phyloP scores from a whole-genome alignment of 176 grass and related monocot species.

The Avena sativa region DNA sequence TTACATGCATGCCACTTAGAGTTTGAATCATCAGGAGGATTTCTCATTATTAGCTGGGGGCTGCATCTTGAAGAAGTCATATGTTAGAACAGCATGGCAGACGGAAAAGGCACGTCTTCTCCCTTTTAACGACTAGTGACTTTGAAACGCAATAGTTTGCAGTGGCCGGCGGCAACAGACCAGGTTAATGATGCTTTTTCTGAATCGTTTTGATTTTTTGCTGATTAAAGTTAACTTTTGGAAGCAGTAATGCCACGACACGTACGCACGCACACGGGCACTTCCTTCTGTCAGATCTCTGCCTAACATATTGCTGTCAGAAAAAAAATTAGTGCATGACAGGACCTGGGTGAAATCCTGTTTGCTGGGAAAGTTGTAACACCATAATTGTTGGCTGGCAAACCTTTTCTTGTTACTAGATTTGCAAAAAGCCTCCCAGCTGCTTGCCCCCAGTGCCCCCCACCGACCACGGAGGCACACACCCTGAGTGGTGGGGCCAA shows the following conservation, averaged over 20 bases:
- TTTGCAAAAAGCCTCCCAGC: constrained; percentile 36
- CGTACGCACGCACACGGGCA: neutral
- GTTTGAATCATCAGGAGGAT: constrained; percentile 35
- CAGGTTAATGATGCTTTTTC: constrained; percentile 14
- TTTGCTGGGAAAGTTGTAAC: constrained; percentile 42
- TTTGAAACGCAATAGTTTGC: constrained; percentile 15
- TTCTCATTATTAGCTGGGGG: constrained; percentile 39
- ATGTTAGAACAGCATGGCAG: constrained; percentile 35
- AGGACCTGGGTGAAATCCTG: constrained; percentile 48
- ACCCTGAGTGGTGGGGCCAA: constrained; percentile 42
- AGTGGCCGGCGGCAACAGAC: constrained; percentile 13
- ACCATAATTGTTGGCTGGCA: constrained; percentile 43
- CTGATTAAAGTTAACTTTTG: constrained; percentile 37
- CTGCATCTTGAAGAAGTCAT: constrained; percentile 12
- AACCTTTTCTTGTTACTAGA: constrained; percentile 43
- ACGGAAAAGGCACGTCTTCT: neutral
- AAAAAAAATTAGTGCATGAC: constrained; percentile 36
- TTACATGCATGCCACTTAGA: constrained; percentile 50
- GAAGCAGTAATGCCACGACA: constrained; percentile 31
- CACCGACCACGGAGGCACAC: constrained; percentile 46
- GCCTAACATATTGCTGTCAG: constrained; percentile 41
- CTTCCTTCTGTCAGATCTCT: constrained; percentile 39
- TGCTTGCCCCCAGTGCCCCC: constrained; percentile 10
- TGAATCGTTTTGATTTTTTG: constrained; percentile 28
- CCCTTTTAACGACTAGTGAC: constrained; percentile 30